Evolutionary conservation across 2,329 filamentous ascomycete species (phyloP), one percentile per base, ranked within the genome.

Genomic region (Alternaria conjuncta): DNA sequence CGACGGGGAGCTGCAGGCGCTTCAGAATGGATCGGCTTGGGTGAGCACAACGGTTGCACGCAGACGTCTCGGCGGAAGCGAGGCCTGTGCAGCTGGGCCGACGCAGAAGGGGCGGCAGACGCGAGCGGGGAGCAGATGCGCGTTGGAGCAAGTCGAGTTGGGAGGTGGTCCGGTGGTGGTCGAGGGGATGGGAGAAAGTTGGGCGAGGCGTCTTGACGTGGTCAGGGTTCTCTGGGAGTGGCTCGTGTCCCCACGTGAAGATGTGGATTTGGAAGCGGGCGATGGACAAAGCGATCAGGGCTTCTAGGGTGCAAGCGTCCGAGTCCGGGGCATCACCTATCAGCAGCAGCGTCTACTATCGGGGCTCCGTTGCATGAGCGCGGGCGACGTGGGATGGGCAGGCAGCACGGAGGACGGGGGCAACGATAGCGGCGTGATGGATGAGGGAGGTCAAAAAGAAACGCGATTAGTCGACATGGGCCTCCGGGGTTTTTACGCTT

Each of bases 171-270:
- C 30, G 55, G 61, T 60, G 63, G 50, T 18, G 63, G 59, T 45
- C 43, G 51, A 47, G 51, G 30, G 49, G 44, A 36, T 57, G 53
- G 30, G 53, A 61, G 32, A 30, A 32, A 32, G 58, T 56, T 60
- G 57, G 57, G 57, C 57, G 57, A 60, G 57, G 26, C 44, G 57
- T 55, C 36, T 47, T 55, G 57, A 32, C 30, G 26, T 36, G 53
- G 58, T 56, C 58, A 61, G 53, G 58, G 58, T 57, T 56, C 58
- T 49, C 58, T 32, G 36, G 13, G 44, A 46, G 56, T 51, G 69
- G 68, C 68, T 70, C 67, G 71, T 71, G 71, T 71, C 68, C 65
- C 71, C 74, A 76, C 75, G 75, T 60, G 72, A 75, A 73, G 60
- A 58, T 60, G 58, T 56, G 56, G 57, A 57, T 60, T 45, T 53